Percentiles rank a stretch among this genome's conserved stretches.
These are phyloP conservation scores for Xylaria castorea DNA, from an alignment of 495 filamentous ascomycete species.

Conservation along the genomic window DNA sequence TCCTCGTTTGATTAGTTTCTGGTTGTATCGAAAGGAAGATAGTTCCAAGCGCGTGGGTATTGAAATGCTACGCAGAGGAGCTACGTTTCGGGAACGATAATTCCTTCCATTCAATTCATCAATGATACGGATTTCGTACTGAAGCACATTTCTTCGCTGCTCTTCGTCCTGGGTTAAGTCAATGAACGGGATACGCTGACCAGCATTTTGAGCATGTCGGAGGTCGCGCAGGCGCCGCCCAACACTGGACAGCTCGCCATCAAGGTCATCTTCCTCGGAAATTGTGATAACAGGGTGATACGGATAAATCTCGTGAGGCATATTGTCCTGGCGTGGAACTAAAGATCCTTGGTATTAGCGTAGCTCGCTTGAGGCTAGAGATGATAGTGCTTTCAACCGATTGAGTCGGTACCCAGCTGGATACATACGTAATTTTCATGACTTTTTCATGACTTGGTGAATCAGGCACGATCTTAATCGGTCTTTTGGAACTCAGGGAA, in stretches of 20 bases:
- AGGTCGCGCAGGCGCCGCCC: background rate
- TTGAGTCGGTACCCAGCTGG: background rate
- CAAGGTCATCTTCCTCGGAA: background rate
- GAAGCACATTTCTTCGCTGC: background rate
- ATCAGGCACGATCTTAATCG: background rate
- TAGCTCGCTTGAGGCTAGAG: background rate
- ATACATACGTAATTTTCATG: no score
- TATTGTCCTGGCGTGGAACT: background rate
- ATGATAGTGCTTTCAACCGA: background rate
- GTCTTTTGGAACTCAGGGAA: no score
- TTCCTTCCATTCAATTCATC: background rate
- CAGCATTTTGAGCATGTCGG: background rate
- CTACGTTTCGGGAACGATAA: background rate
- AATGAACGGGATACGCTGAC: background rate
- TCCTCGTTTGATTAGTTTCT: background rate
- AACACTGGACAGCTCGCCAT: background rate
- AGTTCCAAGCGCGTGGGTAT: background rate
- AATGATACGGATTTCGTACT: background rate
- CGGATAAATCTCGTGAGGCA: background rate
- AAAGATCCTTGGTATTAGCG: background rate
- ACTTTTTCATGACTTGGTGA: background rate
- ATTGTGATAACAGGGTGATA: background rate
- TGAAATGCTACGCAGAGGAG: background rate
- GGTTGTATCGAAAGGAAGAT: background rate
- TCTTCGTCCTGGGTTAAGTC: slow-evolving; percentile 9